phyloP scores from a whole-genome alignment of 2,329 filamentous ascomycete genomes.

The Ophiobolus disseminans region DNA sequence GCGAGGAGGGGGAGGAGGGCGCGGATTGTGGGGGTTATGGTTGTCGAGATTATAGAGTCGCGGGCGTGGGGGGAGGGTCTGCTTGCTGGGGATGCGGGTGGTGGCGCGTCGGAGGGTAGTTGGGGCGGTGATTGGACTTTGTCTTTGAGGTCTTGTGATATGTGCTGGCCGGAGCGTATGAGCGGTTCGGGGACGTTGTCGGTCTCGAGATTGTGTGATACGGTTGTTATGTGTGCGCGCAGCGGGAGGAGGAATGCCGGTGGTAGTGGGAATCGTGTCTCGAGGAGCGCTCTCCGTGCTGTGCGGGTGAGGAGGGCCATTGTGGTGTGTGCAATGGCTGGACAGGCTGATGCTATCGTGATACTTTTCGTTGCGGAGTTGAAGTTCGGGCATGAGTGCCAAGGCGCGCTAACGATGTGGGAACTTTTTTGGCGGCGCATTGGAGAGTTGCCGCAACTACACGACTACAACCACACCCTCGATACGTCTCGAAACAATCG shows the following conservation, averaged over 20 bases:
- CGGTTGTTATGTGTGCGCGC: slow-evolving; percentile 55
- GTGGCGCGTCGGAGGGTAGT: slow-evolving; percentile 20
- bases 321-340: slow-evolving; percentile 26
- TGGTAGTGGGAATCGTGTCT: slow-evolving; percentile 62
- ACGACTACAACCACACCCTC: slow-evolving; percentile 11
- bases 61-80: slow-evolving; percentile 30
- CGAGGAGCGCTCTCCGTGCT: slow-evolving; percentile 68
- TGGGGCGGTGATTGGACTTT: slow-evolving; percentile 27
- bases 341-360: slow-evolving; percentile 7
- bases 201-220: slow-evolving; percentile 49
- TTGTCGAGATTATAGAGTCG: slow-evolving; percentile 35
- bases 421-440: slow-evolving; percentile 34
- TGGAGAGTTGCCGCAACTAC: slow-evolving; percentile 27
- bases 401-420: slow-evolving; percentile 18
- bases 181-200: slow-evolving; percentile 48
- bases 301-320: slow-evolving; percentile 58
- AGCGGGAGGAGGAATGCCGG: slow-evolving; percentile 62
- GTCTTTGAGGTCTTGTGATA: slow-evolving; percentile 32
- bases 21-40: slow-evolving; percentile 63
- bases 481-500: slow-evolving; percentile 12
- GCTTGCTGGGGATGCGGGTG: slow-evolving; percentile 14
- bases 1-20: slow-evolving; percentile 73
- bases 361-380: slow-evolving; percentile 21
- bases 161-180: slow-evolving; percentile 58
- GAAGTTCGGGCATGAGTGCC: slow-evolving; percentile 23